Conservation (phyloP, 139 green algal species). For the Chlorella ohadii region DNA sequence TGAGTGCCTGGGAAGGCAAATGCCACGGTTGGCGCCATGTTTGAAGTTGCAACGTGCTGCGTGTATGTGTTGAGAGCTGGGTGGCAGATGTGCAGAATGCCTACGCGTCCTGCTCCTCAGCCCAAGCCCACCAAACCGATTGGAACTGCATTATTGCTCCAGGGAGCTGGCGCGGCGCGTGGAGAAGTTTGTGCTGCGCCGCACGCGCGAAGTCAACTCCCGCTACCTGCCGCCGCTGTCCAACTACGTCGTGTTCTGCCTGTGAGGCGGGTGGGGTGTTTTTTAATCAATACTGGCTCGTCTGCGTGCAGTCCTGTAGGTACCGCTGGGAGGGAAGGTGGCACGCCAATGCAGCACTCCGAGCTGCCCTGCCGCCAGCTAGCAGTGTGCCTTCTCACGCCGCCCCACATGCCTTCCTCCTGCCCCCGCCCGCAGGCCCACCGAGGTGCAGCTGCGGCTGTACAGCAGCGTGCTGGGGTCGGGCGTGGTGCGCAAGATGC, state of each 20-base stretch:
- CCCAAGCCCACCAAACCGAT: neutral
- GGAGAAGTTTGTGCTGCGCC: conserved; percentile 73
- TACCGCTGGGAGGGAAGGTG: too few relatives aligned
- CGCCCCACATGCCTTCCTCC: too few relatives aligned
- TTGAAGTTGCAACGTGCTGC: neutral
- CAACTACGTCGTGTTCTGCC: conserved; percentile 79
- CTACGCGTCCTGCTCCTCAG: too few relatives aligned
- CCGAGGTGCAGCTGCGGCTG: conserved; percentile 62
- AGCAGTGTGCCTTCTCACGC: too few relatives aligned
- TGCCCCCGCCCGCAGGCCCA: conserved; percentile 28
- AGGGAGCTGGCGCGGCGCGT: conserved; percentile 71
- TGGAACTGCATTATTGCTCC: too few relatives aligned
- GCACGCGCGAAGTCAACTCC: conserved; percentile 75
- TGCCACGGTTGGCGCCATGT: neutral
- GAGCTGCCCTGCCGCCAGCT: too few relatives aligned
- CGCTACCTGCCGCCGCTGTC: conserved; percentile 78
- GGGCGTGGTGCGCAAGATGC: conserved; percentile 41
- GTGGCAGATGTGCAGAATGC: neutral
- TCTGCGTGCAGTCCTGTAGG: too few relatives aligned
- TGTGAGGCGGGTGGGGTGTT: neutral
- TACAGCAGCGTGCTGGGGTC: conserved; percentile 63
- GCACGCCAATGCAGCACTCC: too few relatives aligned
- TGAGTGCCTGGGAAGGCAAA: conserved; percentile 19
- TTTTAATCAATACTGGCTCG: too few relatives aligned
- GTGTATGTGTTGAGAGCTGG: neutral